Base-by-base conservation (phyloP, 2,329 filamentous ascomycete genomes). In the Penicillium expansum region DNA sequence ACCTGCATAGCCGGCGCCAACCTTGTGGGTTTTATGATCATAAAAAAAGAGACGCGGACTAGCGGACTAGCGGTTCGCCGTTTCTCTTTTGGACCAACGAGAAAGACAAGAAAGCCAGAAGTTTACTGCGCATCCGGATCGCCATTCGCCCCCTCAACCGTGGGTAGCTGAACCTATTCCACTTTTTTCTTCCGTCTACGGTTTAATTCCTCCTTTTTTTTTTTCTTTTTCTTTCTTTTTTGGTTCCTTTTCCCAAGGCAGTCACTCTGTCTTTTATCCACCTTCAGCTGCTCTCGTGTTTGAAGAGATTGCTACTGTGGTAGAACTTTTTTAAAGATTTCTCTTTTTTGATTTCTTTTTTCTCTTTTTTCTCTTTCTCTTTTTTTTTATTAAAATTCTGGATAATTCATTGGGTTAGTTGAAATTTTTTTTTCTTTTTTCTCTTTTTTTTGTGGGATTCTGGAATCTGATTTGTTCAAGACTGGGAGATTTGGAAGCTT, bases 1-100 rank as follows among this genome's bases (percentile, higher is more conserved):
- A 68, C 71, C 63, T 73, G 69, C 71, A 73, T 71, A 72, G 56
- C 68, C 69, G 70, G 64, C 62, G 68, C 67, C 64, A 53, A 54
- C 49, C 39, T 44, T 55, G 57, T 52, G 41, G 49, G 29, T 44
- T 54, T 24, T 20, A 27, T 7, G 16, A 50, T 35, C 29, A 44
- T 30, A 52, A 43, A 33, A 29, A 27, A 45, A 27, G 38, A 51
- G 48, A 43, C 39, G 49, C 49, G 39, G 49, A 44, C 39, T 45
- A 24, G 16, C 48, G n/a, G 20, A 33, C 38, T 43, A 43, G 37
- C 29, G 20, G 38, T 24, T 51, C 24, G 38, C 24, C 48, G 22
- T 43, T 30, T 49, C 18, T 27, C 16, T 16, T 29, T 29, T 24
- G 13, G 48, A 35, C 35, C 48, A 41, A 53, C 37, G 32, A 44